These are phyloP conservation scores for Pachysolen tannophilus DNA, from an alignment of 805 yeast species.

Conservation along the genomic window DNA sequence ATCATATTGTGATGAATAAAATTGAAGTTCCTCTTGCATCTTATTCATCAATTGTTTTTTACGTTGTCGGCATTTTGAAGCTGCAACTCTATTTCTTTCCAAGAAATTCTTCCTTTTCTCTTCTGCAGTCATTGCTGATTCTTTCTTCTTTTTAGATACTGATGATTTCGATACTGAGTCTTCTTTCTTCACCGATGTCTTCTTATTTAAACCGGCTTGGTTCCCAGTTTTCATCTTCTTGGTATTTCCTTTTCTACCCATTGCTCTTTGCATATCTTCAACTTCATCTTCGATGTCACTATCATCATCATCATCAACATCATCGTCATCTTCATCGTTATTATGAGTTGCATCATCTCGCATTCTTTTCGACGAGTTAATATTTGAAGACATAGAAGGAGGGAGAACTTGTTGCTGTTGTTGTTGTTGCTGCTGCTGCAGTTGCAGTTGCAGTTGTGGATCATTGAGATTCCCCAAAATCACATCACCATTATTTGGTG, in stretches of 20 bases:
- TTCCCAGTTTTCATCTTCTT: constrained; percentile 17
- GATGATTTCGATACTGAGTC: constrained; percentile 37
- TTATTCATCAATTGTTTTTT: constrained; percentile 82
- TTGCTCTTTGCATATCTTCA: no score
- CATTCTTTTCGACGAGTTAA: not conserved
- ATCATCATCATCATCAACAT: not conserved
- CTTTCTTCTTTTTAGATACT: constrained; percentile 56
- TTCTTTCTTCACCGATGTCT: constrained; percentile 29
- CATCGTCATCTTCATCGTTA: not conserved
- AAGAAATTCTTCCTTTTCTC: constrained; percentile 73
- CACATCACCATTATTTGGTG: constrained; percentile 1
- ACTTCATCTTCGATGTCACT: constrained; percentile 1
- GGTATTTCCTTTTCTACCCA: constrained; percentile 6
- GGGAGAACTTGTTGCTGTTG: constrained; percentile 9
- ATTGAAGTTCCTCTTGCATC: constrained; percentile 72
- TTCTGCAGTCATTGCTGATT: constrained; percentile 50
- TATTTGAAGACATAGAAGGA: no score
- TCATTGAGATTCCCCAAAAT: not conserved
- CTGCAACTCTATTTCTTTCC: constrained; percentile 92
- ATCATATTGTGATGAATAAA: constrained; percentile 63
- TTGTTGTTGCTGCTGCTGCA: constrained; percentile 7
- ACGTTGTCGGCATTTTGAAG: constrained; percentile 92
- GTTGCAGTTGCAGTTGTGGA: constrained; percentile 4
- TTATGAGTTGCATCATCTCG: not conserved
- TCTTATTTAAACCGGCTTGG: constrained; percentile 7